Evolutionary conservation across 2,329 filamentous ascomycete genomes (phyloP).

Genomic region (Colletotrichum aenigma): DNA sequence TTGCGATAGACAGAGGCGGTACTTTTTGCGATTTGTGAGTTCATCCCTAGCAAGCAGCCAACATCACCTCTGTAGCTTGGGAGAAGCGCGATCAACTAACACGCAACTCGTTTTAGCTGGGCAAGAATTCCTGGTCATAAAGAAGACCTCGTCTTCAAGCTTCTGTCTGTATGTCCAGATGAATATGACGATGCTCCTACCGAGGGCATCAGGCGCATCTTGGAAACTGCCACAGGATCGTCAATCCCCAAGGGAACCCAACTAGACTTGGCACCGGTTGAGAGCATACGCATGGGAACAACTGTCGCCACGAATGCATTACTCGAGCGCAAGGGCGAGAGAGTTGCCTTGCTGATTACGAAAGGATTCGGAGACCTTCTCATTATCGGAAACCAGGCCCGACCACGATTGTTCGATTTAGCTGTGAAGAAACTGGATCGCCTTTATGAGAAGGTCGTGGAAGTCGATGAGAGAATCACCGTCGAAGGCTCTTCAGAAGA

Average conservation of each 20-base stretch:
- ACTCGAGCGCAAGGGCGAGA: conserved; percentile 74
- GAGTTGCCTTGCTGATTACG: conserved; percentile 72
- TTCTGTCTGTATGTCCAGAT: conserved; percentile 71
- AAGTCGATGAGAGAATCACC: conserved; percentile 75
- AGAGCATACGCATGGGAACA: conserved; percentile 79
- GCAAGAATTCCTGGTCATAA: conserved; percentile 60
- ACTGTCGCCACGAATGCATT: conserved; percentile 79
- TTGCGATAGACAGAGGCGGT: neutral
- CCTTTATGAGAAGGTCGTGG: conserved; percentile 71
- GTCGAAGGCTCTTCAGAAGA: neutral
- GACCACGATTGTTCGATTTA: conserved; percentile 75
- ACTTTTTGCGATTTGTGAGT: neutral
- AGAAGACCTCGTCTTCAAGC: conserved; percentile 69
- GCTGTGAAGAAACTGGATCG: conserved; percentile 71
- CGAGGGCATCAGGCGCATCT: conserved; percentile 66
- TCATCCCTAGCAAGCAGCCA: neutral
- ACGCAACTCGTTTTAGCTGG: neutral
- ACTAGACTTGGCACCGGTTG: conserved; percentile 41
- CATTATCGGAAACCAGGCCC: conserved; percentile 74
- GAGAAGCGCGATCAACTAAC: neutral
- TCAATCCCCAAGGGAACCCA: conserved; percentile 13
- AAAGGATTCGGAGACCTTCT: conserved; percentile 76
- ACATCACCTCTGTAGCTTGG: neutral
- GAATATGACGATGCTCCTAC: conserved; percentile 77
- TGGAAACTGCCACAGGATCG: conserved; percentile 33